Base-by-base conservation (phyloP, 768 basidiomycete species). In the Amanita polypyramis region DNA sequence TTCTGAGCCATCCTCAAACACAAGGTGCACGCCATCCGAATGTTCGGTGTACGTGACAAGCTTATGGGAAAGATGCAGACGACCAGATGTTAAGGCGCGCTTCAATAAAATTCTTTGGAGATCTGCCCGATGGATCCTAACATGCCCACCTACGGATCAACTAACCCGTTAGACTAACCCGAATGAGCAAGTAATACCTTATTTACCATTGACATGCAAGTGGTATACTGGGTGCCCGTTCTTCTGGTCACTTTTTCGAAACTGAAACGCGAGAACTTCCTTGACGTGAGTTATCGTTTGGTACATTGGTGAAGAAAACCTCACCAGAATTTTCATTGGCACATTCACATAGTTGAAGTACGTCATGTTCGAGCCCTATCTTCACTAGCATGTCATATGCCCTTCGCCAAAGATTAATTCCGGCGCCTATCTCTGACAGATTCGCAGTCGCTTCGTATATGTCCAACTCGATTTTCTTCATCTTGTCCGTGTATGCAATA, bases 91-190 rank as follows among this genome's bases (percentile, higher is more conserved):
- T 1, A 74, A 66, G 23, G 85, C 60, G 49, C 67, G 65, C 35
- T 65, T 60, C 7, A 86, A 67, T 46, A 87, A 68, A 1, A 70
- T 73, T 17, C 65, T 61, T 48, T 85, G 82, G 55, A 85, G 82
- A 54, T 84, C 80, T 19, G 81, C 70, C 12, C 85, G 77, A 60
- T 84, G 83, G 52, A 86, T 69, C 50, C 63, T 60, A 52, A 77
- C 65, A 51, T 78, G 46, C 48, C 63, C 61, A n/a, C 78, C 78
- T 80, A 56, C 34, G 17, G 43, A 39, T 21, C 45, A 50, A 56
- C 45, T 35, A n/a, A 27, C 25, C 25, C 39, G 43, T 17, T 20
- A 25, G 27, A 51, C 32, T 32, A 30, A 33, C 34, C 32, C 40
- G 37, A 41, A 25, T 17, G 38, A 37, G 38, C 46, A 43, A 40